phyloP scores from a whole-genome alignment of 225 moss, liverwort and hornwort species.

The Pseudoscleropodium purum region DNA sequence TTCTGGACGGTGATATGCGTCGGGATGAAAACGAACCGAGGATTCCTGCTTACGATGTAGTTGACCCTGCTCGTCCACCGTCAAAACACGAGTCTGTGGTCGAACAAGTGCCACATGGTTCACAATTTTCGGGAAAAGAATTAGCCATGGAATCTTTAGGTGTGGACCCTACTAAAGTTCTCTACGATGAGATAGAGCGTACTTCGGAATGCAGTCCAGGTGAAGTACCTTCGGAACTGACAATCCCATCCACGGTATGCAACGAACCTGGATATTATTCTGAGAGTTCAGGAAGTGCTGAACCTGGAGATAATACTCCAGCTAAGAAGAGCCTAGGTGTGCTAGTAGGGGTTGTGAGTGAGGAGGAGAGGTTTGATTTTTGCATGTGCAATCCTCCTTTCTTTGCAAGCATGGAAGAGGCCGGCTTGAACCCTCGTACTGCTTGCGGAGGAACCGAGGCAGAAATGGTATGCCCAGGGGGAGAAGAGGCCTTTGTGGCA shows the following conservation, averaged over 20 bases:
- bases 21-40: background rate
- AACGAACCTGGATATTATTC: background rate
- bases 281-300: background rate
- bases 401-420: conserved; percentile 77
- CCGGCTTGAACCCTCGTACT: conserved; percentile 79
- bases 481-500: conserved; percentile 73
- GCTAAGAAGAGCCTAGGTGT: conserved; percentile 13
- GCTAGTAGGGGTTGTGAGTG: conserved; percentile 55
- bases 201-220: background rate
- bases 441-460: conserved; percentile 83
- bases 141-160: background rate
- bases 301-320: background rate
- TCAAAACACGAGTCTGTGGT: background rate
- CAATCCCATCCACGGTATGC: background rate
- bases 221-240: background rate
- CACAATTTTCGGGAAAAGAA: background rate
- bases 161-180: background rate
- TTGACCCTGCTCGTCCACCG: conserved; percentile 16
- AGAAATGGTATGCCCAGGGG: conserved; percentile 97
- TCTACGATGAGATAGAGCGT: background rate
- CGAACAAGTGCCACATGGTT: background rate
- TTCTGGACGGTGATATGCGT: background rate
- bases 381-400: conserved; percentile 99
- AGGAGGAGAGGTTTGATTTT: conserved; percentile 78
- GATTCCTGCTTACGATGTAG: background rate